Evolutionary conservation across 1,284 basidiomycete genomes (phyloP).

Genomic region (Apiotrichum gracile): DNA sequence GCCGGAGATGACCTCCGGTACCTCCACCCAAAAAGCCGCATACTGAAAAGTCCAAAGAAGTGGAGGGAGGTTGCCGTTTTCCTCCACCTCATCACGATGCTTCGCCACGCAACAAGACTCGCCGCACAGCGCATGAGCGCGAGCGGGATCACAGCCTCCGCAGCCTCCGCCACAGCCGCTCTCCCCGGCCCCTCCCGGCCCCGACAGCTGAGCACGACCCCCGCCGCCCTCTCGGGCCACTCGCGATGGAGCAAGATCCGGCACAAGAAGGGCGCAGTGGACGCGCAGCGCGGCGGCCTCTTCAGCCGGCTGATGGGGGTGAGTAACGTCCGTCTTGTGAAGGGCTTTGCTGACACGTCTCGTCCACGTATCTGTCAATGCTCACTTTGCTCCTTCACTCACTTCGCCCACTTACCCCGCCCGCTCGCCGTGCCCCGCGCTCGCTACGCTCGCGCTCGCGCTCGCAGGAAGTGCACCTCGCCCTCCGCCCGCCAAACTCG

Average conservation of each 20-base stretch:
- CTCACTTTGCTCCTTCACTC: too few species aligned
- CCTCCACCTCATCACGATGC: neutral
- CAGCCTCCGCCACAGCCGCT: neutral
- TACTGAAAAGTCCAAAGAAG: too few species aligned
- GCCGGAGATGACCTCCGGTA: too few species aligned
- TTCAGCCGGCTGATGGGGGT: constrained; percentile 60
- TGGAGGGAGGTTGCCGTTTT: too few species aligned
- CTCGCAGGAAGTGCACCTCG: constrained; percentile 63
- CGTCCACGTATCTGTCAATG: neutral
- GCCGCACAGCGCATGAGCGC: too few species aligned
- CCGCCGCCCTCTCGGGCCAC: constrained; percentile 34
- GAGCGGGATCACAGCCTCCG: too few species aligned
- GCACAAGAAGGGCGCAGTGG: constrained; percentile 67
- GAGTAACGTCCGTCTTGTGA: constrained; percentile 37
- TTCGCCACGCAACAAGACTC: neutral
- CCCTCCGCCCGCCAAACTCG: constrained; percentile 62
- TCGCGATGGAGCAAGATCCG: constrained; percentile 76
- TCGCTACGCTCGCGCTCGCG: constrained; percentile 51
- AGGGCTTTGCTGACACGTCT: neutral
- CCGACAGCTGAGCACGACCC: too few species aligned
- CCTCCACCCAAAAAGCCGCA: too few species aligned
- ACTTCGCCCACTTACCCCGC: constrained; percentile 30
- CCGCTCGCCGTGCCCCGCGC: constrained; percentile 61
- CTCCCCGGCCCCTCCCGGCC: neutral
- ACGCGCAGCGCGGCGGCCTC: constrained; percentile 59